phyloP scores from a whole-genome alignment of 345 rosid species.

The Erodium maritimum region DNA sequence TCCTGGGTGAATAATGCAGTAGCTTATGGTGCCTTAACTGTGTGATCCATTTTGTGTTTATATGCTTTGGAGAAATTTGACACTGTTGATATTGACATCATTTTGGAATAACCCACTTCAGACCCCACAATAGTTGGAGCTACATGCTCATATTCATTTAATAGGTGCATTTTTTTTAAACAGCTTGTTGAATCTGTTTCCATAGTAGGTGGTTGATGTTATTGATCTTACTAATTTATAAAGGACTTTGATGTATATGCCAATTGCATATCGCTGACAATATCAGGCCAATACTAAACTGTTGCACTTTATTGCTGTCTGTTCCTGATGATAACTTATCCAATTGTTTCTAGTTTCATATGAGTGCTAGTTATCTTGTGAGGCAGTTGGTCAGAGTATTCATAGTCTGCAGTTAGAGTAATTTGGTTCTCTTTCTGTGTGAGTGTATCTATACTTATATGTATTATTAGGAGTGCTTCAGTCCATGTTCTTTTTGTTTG shows the following conservation, averaged over 20 bases:
- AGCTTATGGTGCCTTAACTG: neutral
- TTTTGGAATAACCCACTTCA: neutral
- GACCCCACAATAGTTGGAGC: no score
- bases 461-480: neutral
- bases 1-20: neutral
- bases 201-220: no score
- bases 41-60: neutral
- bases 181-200: neutral
- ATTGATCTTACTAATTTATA: no score
- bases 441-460: neutral
- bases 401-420: neutral
- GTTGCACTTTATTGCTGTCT: neutral
- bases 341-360: no score
- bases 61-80: neutral
- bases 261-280: no score
- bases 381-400: neutral
- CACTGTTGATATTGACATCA: neutral
- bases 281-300: no score
- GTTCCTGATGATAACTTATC: neutral
- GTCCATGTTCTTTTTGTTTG: neutral
- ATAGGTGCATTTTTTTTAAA: neutral
- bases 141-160: neutral
- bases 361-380: neutral
- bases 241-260: no score
- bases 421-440: neutral